Conservation (phyloP, 192 early-diverging fungal genomes). For the Allomyces arbusculus region DNA sequence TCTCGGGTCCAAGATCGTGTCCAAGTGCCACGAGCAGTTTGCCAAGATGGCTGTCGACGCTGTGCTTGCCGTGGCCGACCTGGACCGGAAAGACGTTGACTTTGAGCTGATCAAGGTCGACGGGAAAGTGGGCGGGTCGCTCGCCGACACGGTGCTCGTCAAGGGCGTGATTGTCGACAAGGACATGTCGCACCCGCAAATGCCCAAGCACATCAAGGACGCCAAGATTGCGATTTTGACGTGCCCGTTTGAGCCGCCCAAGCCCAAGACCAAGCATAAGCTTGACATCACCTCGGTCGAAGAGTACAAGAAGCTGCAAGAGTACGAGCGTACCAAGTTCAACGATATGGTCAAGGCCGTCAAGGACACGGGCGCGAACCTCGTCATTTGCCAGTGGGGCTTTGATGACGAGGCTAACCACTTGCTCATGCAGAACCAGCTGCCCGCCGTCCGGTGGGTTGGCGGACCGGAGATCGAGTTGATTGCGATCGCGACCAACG, state of each 20-base stretch:
- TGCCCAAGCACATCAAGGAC: conserved; percentile 88
- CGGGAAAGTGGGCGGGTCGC: conserved; percentile 92
- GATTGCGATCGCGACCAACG: conserved; percentile 98
- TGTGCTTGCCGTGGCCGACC: conserved; percentile 88
- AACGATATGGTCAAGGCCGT: conserved; percentile 90
- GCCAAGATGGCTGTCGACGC: conserved; percentile 96
- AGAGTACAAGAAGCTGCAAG: conserved; percentile 92
- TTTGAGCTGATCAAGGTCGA: conserved; percentile 99
- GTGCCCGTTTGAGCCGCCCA: conserved; percentile 98
- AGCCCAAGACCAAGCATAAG: conserved; percentile 99
- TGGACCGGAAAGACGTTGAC: conserved; percentile 98
- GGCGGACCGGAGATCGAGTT: conserved; percentile 99
- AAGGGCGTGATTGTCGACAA: conserved; percentile 98
- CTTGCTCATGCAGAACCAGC: conserved; percentile 85
- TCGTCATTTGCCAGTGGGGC: conserved; percentile 99
- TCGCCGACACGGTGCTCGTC: conserved; percentile 81
- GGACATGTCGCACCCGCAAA: conserved; percentile 99
- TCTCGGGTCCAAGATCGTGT: conserved; percentile 97
- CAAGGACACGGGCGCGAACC: conserved; percentile 92
- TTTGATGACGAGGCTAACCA: conserved; percentile 99
- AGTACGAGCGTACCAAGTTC: conserved; percentile 91
- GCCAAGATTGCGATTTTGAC: conserved; percentile 97
- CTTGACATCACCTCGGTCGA: conserved; percentile 95
- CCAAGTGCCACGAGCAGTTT: conserved; percentile 95
- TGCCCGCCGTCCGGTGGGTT: conserved; percentile 98